Base-by-base conservation (phyloP, 768 basidiomycete species). In the Leccinum subtestaceum region DNA sequence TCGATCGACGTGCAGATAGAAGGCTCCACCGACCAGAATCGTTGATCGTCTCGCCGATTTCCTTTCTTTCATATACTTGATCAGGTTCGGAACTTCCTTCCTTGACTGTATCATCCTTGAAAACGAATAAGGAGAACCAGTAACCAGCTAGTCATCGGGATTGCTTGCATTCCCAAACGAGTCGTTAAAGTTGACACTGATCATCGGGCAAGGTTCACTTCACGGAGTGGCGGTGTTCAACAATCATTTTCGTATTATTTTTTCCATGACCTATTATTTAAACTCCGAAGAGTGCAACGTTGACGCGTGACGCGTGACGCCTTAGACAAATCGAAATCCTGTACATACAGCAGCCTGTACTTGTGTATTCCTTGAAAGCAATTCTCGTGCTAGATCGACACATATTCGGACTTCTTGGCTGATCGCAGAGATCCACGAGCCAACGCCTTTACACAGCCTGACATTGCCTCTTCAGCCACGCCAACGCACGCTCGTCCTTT, bases 401-500 rank as follows among this genome's bases (percentile, higher is more conserved):
- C 23, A 52, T 15, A 36, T 50, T 10, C 17, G 51, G 6, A 15
- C 34, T 36, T 36, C 43, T 45, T 19, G 51, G 19, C 12, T 15
- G 23, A 5, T 57, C 34, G 12, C 21, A 48, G 19, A 12, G 12
- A 21, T 31, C 21, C 21, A 47, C 8, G n/a, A 10, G 13, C 9
- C 12, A n/a, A 17, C n/a, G 10, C 23, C 29, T 13, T 58, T 34
- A 67, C 7, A 70, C 17, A 27, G 52, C 53, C 38, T 8, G 58
- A 53, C 69, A 70, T 34, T 59, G 53, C 46, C 50, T 61, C 63
- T 57, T 58, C 31, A 70, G 61, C 69, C 69, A 70, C 12, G 58
- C 65, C 49, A 65, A 23, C 45, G 70, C 69, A 43, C 65, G 69
- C 19, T 23, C 63, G n/a, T 70, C 69, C 81, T 68, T 67, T 15